Conservation (phyloP, 768 basidiomycete genomes). For the Hygrophorus pudorinus region DNA sequence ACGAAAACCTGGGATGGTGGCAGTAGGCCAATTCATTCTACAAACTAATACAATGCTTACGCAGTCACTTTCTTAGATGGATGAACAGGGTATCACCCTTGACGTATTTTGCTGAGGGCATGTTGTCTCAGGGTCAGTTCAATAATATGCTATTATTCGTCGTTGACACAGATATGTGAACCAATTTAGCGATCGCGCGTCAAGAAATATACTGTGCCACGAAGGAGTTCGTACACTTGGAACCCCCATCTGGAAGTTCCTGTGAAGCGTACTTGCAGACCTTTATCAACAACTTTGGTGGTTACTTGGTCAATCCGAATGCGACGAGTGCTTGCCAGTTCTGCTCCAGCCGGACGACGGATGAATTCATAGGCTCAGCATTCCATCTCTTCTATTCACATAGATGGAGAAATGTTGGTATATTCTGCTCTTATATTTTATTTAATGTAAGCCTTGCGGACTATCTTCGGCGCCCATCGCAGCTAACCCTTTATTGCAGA, state of each 20-base stretch:
- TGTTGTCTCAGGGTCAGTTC: conserved; percentile 34
- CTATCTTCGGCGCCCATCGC: no score
- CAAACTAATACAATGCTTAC: no score
- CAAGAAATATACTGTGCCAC: conserved; percentile 44
- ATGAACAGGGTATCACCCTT: conserved; percentile 50
- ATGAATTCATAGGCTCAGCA: conserved; percentile 38
- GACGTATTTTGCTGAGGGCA: conserved; percentile 41
- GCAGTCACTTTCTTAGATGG: conserved; percentile 18
- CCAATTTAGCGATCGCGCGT: conserved; percentile 35
- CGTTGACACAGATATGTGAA: no score
- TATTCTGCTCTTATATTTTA: conserved; percentile 37
- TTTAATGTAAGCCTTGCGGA: conserved; percentile 29
- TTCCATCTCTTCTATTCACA: conserved; percentile 55
- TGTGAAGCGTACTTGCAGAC: conserved; percentile 42
- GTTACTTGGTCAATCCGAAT: conserved; percentile 46
- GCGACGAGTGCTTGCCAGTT: conserved; percentile 44
- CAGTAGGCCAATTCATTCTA: conserved; percentile 16
- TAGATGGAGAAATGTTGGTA: conserved; percentile 43
- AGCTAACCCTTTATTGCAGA: no score
- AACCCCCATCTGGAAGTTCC: conserved; percentile 43
- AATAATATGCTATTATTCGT: conserved; percentile 14
- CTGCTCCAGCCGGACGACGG: conserved; percentile 43
- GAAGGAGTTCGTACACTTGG: conserved; percentile 50
- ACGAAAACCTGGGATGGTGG: conserved; percentile 55
- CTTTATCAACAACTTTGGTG: conserved; percentile 44